A percentile compares a stretch with the other conserved stretches of the same genome.
Evolutionary conservation across 371 early-diverging fungal species (phyloP).

Genomic region (Mucor racemosus): DNA sequence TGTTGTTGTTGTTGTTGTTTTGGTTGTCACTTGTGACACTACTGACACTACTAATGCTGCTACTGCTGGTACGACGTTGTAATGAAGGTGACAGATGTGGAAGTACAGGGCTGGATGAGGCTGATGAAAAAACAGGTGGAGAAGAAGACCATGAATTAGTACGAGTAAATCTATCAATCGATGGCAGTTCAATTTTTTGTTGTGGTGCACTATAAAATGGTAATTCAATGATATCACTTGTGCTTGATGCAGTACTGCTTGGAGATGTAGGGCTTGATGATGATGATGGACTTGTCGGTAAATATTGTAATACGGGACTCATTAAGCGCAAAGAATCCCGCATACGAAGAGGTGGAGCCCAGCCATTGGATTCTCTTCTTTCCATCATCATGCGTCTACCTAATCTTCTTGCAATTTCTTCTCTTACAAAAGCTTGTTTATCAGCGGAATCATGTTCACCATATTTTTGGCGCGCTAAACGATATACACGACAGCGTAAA

Average conservation of each 20-base stretch:
- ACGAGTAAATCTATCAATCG: constrained; percentile 22
- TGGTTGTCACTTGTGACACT: constrained; percentile 19
- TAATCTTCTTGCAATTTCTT: constrained; percentile 60
- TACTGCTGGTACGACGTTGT: constrained; percentile 47
- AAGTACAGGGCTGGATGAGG: constrained; percentile 33
- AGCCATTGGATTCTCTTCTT: constrained; percentile 17
- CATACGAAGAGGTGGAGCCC: constrained; percentile 18
- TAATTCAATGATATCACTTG: constrained; percentile 30
- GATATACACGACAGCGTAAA: constrained; percentile 72
- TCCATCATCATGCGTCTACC: constrained; percentile 39
- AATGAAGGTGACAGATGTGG: constrained; percentile 44
- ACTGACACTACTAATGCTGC: constrained; percentile 39
- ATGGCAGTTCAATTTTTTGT: constrained; percentile 52
- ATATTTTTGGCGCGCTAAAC: constrained; percentile 66
- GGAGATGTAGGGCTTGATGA: constrained; percentile 19
- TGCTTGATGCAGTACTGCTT: constrained; percentile 8
- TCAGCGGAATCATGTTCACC: constrained; percentile 62
- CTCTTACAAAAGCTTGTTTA: constrained; percentile 66
- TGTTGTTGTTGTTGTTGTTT: constrained; percentile 10
- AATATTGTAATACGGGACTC: constrained; percentile 14
- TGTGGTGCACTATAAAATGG: constrained; percentile 51
- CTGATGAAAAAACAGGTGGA: constrained; percentile 18
- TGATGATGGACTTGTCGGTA: neutral
- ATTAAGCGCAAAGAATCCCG: constrained; percentile 16
- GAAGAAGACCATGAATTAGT: constrained; percentile 16